These are phyloP conservation scores for Acaromyces ingoldii DNA, from an alignment of 1,284 basidiomycete genomes.

Conservation along the genomic window DNA sequence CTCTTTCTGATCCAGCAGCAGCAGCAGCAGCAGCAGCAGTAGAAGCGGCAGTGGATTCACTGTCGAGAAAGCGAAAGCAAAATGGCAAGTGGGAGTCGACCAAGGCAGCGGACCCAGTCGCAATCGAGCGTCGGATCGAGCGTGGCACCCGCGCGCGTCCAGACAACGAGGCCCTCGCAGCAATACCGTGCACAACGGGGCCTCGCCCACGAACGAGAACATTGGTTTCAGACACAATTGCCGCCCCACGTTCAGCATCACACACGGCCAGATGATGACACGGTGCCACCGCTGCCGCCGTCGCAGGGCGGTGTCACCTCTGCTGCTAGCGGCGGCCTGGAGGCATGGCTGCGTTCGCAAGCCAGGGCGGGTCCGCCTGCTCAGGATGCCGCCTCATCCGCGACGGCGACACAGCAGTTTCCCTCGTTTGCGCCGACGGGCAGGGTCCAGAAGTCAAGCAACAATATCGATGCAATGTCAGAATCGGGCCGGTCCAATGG, in stretches of 20 bases:
- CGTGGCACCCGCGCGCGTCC: constrained; percentile 1
- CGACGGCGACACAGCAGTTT: constrained; percentile 4
- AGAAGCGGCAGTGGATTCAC: too few species aligned
- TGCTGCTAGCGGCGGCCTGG: constrained; percentile 11
- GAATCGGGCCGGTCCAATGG: background rate
- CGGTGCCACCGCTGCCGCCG: too few species aligned
- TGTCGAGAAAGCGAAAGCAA: too few species aligned
- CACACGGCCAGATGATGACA: background rate
- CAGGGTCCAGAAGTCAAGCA: constrained; percentile 5
- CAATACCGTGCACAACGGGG: too few species aligned
- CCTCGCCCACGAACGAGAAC: too few species aligned
- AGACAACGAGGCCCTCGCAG: background rate
- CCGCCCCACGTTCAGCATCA: too few species aligned
- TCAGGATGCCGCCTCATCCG: background rate
- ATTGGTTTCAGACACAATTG: too few species aligned
- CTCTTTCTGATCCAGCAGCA: too few species aligned
- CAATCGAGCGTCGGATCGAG: constrained; percentile 2
- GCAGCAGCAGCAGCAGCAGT: too few species aligned
- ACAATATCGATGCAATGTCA: constrained; percentile 5
- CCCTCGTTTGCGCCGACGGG: constrained; percentile 17
- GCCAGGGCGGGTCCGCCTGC: background rate
- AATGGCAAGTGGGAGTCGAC: too few species aligned
- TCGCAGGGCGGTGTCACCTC: background rate
- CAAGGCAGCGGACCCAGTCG: too few species aligned
- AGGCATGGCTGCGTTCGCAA: constrained; percentile 13